Evolutionary conservation across 495 filamentous ascomycete species (phyloP), one percentile per base, ranked within the genome.

Genomic region (Trichoderma reesei): DNA sequence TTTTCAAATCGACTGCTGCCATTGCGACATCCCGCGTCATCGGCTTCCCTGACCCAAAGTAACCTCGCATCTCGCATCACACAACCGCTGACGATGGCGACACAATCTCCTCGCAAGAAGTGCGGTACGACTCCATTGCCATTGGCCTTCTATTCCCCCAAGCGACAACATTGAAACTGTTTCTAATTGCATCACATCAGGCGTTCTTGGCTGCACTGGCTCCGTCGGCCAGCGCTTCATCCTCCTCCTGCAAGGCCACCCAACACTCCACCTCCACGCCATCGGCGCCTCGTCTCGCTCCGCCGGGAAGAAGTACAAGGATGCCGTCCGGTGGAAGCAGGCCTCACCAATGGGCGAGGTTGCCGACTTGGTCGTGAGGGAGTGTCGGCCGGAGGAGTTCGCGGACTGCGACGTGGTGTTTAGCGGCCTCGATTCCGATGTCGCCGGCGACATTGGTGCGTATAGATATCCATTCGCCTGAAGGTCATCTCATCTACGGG

Each of bases 171-270:
- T 44, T 59, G 2, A 16, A 10, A 18, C 56, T 41, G 34, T 48
- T 33, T 51, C 38, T 31, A 38, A 33, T 6, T 36, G n/a, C n/a
- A 37, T 62, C 2, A 2, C 1, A 56, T n/a, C 63, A 85, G 86
- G 85, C 67, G 86, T 89, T 56, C 78, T 89, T 54, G 86, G 86
- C 63, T 83, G 80, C 75, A 89, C 86, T n/a, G 90, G 90, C 66
- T 91, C 89, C 4, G 90, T 93, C 31, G 91, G 90, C 61, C 90
- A 93, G 75, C 84, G 90, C 66, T 94, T 94, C 70, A 91, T 92
- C 70, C 82, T 94, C 0, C 80, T 94, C 33, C 86, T 94, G 65
- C 86, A 88, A 46, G 82, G 87, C 41, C 91, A 95, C 73, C 89
- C 90, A 3, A 82, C 86, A 73, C 84, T 94, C 66, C 81, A 82